Evolutionary conservation across 2,329 filamentous ascomycete genomes (phyloP).

Genomic region (Chaetomium olivaceum): DNA sequence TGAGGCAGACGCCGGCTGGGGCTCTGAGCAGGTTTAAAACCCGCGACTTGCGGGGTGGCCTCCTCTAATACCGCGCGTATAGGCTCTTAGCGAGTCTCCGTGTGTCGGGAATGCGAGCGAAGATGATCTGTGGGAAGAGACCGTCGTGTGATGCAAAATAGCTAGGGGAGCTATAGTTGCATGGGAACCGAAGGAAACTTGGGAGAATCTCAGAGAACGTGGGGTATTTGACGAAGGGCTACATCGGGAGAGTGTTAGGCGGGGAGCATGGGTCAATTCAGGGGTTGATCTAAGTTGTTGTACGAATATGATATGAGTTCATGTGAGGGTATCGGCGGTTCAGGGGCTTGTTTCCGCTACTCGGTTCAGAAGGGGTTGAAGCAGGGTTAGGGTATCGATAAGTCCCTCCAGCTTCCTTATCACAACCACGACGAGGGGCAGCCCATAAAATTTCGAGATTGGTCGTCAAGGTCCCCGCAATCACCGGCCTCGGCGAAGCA

Average conservation of each 20-base stretch:
- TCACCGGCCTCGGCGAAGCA: conserved; percentile 10
- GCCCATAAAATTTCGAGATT: conserved; percentile 24
- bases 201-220: neutral
- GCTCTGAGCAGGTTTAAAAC: conserved; percentile 70
- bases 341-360: neutral
- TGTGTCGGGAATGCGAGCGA: neutral
- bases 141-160: neutral
- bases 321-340: neutral
- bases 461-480: conserved; percentile 27
- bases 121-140: neutral
- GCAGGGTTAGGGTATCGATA: conserved; percentile 21
- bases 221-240: neutral
- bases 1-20: conserved; percentile 74
- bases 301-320: conserved; percentile 7
- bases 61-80: neutral
- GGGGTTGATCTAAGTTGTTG: conserved; percentile 1
- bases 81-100: neutral
- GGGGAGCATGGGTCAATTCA: neutral
- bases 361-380: neutral
- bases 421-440: conserved; percentile 8
- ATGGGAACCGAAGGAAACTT: neutral
- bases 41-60: neutral
- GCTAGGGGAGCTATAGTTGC: neutral
- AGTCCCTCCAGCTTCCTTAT: conserved; percentile 17
- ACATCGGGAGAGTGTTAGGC: neutral